phyloP scores from a whole-genome alignment of 169 alveolate genomes.

The Eimeria brunetti region DNA sequence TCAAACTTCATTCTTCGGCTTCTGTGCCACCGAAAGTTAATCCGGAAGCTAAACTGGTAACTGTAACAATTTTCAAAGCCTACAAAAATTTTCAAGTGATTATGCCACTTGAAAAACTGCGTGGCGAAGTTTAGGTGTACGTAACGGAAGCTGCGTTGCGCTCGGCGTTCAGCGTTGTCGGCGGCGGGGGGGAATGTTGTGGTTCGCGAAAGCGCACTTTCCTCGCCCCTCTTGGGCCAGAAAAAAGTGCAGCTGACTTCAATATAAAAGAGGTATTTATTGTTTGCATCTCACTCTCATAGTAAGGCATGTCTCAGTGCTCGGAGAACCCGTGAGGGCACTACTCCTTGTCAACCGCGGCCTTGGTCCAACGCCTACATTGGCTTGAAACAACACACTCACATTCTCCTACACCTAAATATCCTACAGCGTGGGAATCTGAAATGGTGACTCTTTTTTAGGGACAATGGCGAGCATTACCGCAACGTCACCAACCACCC shows the following conservation, averaged over 20 bases:
- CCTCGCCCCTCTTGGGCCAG: background rate
- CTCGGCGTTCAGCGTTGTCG: background rate
- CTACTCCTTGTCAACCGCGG: background rate
- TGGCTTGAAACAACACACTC: background rate
- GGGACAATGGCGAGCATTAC: background rate
- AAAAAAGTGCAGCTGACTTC: background rate
- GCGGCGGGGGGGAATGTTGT: slow-evolving; percentile 5
- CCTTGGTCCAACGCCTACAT: background rate
- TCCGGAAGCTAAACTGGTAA: background rate
- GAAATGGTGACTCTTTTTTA: background rate
- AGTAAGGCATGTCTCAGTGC: too few species aligned
- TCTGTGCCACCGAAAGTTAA: background rate
- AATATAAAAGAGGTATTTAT: background rate
- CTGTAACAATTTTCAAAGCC: background rate
- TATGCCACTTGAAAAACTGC: background rate
- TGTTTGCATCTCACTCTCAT: background rate
- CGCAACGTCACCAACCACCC: background rate
- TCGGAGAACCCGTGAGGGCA: background rate
- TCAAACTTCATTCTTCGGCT: background rate
- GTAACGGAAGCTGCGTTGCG: background rate
- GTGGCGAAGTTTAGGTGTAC: background rate
- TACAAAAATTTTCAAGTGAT: background rate
- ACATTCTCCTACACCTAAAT: background rate
- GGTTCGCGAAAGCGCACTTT: background rate
- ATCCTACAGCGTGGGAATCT: background rate